Base-by-base conservation (phyloP, 1,139 yeast species). In the Taphrina communis region DNA sequence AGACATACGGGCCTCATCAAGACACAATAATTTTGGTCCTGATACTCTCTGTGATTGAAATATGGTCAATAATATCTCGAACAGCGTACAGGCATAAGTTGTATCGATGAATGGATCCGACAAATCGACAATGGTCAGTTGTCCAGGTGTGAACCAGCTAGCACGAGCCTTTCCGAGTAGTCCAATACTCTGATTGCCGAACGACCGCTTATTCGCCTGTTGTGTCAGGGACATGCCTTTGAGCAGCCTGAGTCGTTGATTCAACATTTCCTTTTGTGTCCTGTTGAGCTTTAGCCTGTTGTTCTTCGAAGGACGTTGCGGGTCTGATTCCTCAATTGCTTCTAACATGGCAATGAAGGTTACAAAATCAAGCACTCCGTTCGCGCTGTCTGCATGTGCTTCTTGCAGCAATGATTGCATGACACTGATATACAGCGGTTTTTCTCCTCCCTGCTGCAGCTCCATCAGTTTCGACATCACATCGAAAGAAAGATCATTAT, bases 391-490 rank as follows among this genome's bases (percentile, higher is more conserved):
- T 46, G 51, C 51, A 46, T 46, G 51, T n/a, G 51, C 25, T 46
- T 46, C 51, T n/a, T 46, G 51, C 19, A 46, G 25, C 19, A 46
- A 46, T 8, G 51, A n/a, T n/a, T 46, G 51, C 51, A 46, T 46
- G 19, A 46, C 51, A 19, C 51, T 46, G 25, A 46, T 46, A 17
- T 46, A 46, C 9, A 46, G 51, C n/a, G 51, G 51, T 17, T 46
- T 46, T 4, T n/a, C 51, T 46, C 25, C 25, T 12, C 51, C 51
- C n/a, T 46, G 17, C 19, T n/a, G 25, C 3, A 46, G 25, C 11
- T 19, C 51, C 51, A 46, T 46, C 9, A 46, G 21, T 19, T 46
- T 46, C 11, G 51, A n/a, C 51, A 46, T 46, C 17, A 46, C 51
- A 46, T 46, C 51, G 19, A 46, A 46, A 12, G 51, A 46, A n/a